Conservation (phyloP, 1,284 basidiomycete species). For the Cryptococcus deneoformans region DNA sequence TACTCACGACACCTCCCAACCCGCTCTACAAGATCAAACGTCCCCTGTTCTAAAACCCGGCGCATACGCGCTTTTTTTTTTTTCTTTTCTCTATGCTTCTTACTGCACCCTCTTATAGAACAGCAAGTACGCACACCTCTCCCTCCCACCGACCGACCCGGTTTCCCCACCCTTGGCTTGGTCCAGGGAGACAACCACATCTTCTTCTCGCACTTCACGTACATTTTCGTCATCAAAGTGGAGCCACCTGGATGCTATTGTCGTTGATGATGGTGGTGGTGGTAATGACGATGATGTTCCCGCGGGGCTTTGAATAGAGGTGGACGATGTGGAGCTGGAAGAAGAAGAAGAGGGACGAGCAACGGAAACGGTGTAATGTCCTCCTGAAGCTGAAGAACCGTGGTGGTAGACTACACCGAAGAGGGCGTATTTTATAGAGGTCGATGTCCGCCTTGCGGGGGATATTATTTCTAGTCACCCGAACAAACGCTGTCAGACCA, state of each 20-base stretch:
- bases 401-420: conserved; percentile 96
- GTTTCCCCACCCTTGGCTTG: conserved; percentile 58
- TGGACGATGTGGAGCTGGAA: neutral
- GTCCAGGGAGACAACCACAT: conserved; percentile 64
- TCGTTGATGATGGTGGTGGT: too few relatives aligned
- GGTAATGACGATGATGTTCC: neutral
- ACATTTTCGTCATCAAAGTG: conserved; percentile 91
- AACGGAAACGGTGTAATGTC: conserved; percentile 94
- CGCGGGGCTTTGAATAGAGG: neutral
- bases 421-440: conserved; percentile 68
- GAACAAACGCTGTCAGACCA: neutral
- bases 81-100: neutral
- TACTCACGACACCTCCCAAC: too few relatives aligned
- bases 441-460: conserved; percentile 54
- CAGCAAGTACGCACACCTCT: conserved; percentile 72
- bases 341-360: conserved; percentile 40
- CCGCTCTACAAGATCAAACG: too few relatives aligned
- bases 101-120: conserved; percentile 62
- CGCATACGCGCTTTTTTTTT: too few relatives aligned
- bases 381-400: conserved; percentile 82
- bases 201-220: conserved; percentile 64
- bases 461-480: conserved; percentile 61
- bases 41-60: too few relatives aligned
- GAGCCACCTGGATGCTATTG: conserved; percentile 70
- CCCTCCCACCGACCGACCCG: conserved; percentile 45